These are phyloP conservation scores for Stagonosporopsis rhizophila DNA, from an alignment of 2,329 filamentous ascomycete genomes.

Conservation along the genomic window DNA sequence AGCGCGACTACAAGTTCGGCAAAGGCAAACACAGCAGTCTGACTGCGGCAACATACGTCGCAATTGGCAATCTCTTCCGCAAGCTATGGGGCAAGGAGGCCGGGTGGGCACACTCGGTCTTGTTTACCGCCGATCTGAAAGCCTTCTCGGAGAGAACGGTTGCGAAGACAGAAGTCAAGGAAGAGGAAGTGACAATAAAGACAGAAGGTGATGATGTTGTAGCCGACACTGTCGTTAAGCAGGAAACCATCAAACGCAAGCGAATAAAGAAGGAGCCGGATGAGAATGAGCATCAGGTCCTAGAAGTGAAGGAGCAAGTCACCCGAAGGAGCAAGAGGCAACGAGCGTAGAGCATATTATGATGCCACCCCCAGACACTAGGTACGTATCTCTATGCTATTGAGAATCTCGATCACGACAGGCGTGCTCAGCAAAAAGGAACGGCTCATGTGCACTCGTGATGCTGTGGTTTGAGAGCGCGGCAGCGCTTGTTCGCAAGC, in stretches of 20 bases:
- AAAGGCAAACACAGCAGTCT: constrained; percentile 83
- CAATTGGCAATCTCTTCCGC: constrained; percentile 88
- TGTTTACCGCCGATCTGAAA: constrained; percentile 92
- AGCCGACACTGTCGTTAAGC: constrained; percentile 28
- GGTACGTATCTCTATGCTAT: neutral
- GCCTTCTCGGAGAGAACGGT: constrained; percentile 76
- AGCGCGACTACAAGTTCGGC: constrained; percentile 92
- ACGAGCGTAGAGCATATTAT: neutral
- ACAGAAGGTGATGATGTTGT: constrained; percentile 35
- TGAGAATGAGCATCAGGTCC: constrained; percentile 48
- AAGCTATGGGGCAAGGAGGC: constrained; percentile 90
- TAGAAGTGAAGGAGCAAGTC: constrained; percentile 50
- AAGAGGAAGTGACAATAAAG: constrained; percentile 50
- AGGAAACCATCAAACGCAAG: constrained; percentile 48
- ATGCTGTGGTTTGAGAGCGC: too few species aligned
- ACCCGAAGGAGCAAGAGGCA: constrained; percentile 12
- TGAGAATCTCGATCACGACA: too few species aligned
- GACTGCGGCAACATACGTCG: constrained; percentile 87
- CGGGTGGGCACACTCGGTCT: constrained; percentile 95
- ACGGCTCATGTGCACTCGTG: too few species aligned
- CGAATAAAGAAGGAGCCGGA: constrained; percentile 47
- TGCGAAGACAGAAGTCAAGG: constrained; percentile 58
- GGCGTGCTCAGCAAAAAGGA: too few species aligned
- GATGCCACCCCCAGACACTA: neutral
- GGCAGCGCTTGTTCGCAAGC: too few species aligned